Conservation (phyloP, 768 basidiomycete species). For the Boletus reticuloceps region DNA sequence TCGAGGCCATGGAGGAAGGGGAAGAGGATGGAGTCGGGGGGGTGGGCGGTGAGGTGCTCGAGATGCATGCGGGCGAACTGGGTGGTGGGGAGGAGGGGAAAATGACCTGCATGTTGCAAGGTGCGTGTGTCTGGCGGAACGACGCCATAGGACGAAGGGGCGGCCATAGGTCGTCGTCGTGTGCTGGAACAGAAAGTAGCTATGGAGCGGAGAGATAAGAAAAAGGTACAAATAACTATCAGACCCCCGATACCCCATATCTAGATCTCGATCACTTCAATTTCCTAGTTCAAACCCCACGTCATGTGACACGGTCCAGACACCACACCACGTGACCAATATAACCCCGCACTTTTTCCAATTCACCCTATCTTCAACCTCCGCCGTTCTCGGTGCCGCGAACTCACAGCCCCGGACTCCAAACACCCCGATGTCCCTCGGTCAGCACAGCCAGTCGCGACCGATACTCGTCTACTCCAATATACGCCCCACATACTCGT, state of each 20-base stretch:
- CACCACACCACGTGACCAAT: slow-evolving; percentile 12
- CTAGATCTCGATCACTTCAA: slow-evolving; percentile 14
- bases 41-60: slow-evolving; percentile 62
- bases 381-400: slow-evolving; percentile 21
- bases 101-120: slow-evolving; percentile 3
- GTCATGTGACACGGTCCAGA: slow-evolving; percentile 18
- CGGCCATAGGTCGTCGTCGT: slow-evolving; percentile 9
- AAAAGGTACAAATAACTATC: slow-evolving; percentile 20
- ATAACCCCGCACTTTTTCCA: slow-evolving; percentile 22
- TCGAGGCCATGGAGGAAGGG: slow-evolving; percentile 89
- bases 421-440: slow-evolving; percentile 55
- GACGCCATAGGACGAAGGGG: slow-evolving; percentile 17
- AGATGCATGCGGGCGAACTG: slow-evolving; percentile 63
- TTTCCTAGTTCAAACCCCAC: slow-evolving; percentile 12
- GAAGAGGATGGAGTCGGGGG: slow-evolving; percentile 80
- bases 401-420: slow-evolving; percentile 53
- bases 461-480: slow-evolving; percentile 86
- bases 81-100: slow-evolving; percentile 37
- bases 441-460: slow-evolving; percentile 70
- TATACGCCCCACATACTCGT: slow-evolving; percentile 94
- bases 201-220: slow-evolving; percentile 15
- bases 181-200: background rate
- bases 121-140: slow-evolving; percentile 12
- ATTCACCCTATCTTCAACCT: slow-evolving; percentile 14
- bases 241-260: slow-evolving; percentile 20